Evolutionary conservation across 2,329 filamentous ascomycete species (phyloP), one percentile per base, ranked within the genome.

Genomic region (Endoconidiophora polonica): DNA sequence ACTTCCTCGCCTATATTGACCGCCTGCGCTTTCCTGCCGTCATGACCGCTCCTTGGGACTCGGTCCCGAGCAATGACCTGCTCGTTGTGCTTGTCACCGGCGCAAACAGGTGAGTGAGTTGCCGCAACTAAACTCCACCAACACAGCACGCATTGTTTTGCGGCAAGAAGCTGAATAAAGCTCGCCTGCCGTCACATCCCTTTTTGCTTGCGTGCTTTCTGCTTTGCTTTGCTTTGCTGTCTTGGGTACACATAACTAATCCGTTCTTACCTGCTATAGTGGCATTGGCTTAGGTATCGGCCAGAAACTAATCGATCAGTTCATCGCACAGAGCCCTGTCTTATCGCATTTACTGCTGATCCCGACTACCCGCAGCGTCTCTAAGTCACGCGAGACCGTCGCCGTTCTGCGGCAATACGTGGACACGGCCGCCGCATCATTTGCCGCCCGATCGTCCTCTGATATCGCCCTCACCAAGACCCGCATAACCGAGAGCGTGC

Each of bases 301-400:
- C 62, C 78, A 83, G 60, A 84, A 86, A 54, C 72, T 94, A 51
- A 90, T 94, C 58, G 86, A 94, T 68, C 85, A 94, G 59, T 95
- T 94, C 68, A 77, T 94, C 53, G 68, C 71, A 53, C 76, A 77
- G 10, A 79, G 77, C 36, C 76, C 82, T 26, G 69, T 77, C 45
- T 69, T 71, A 26, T 74, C 84, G 52, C 77, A 82, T 59, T 76
- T 96, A 42, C 75, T 86, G 57, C 72, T 95, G 49, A 77, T 95
- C 55, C 79, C 86, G 55, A 94, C 86, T 4, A 94, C 90, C 1
- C 83, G 90, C 56, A 81, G 80, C 58, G 62, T 71, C 41, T 66
- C 70, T 54, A 95, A 95, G 68, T 83, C 81, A 46, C 71, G 74
- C 53, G 80, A 83, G 52, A 91, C 88, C 3, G 72, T 85, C 56